Percentiles rank a stretch among this genome's conserved stretches.
These are phyloP conservation scores for Venturiaceae sp. DNA, from an alignment of 2,329 filamentous ascomycete species.

Conservation along the genomic window DNA sequence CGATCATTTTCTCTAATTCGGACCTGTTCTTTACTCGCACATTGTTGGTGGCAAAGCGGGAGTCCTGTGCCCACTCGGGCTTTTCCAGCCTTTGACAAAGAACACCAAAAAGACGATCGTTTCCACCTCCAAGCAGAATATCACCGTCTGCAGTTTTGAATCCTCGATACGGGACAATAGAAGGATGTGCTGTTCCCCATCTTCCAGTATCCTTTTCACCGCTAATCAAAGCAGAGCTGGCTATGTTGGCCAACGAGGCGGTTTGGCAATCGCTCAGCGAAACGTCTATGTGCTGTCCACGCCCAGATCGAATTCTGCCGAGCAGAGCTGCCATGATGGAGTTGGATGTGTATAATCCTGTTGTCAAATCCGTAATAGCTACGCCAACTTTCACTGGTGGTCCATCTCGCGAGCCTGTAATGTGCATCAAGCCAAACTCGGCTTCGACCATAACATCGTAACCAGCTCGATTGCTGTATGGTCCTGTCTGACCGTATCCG, in stretches of 20 bases:
- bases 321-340: constrained; percentile 89
- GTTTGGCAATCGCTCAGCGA: constrained; percentile 90
- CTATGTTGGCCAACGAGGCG: constrained; percentile 89
- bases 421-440: constrained; percentile 97
- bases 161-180: constrained; percentile 89
- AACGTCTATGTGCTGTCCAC: constrained; percentile 87
- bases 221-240: constrained; percentile 81
- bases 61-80: constrained; percentile 48
- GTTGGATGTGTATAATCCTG: constrained; percentile 89
- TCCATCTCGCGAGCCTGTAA: constrained; percentile 79
- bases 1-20: constrained; percentile 70
- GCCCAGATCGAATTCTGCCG: constrained; percentile 61
- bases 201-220: constrained; percentile 78
- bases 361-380: constrained; percentile 91
- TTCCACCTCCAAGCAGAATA: constrained; percentile 54
- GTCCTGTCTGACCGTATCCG: constrained; percentile 91
- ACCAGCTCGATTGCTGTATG: constrained; percentile 75
- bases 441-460: constrained; percentile 99
- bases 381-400: constrained; percentile 96
- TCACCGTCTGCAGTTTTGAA: constrained; percentile 58
- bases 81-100: constrained; percentile 47
- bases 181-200: constrained; percentile 98
- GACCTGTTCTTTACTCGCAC: constrained; percentile 58
- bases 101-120: constrained; percentile 52
- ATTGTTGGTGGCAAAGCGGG: constrained; percentile 48